Percentiles rank a stretch among this genome's conserved stretches.
phyloP scores from a whole-genome alignment of 176 grass and related monocot genomes.

The Typha latifolia region DNA sequence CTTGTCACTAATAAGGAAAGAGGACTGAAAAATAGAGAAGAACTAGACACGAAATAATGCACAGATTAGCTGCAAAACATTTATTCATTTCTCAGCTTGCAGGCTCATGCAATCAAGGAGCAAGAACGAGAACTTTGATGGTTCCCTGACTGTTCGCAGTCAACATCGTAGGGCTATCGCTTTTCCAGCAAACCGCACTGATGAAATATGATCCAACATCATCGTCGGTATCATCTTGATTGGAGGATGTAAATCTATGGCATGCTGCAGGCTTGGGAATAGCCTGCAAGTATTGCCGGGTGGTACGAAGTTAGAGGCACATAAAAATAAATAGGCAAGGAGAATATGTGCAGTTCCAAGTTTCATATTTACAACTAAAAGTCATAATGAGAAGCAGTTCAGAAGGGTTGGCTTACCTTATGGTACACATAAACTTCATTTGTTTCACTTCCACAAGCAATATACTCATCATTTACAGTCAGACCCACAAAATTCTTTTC shows the following conservation, averaged over 20 bases:
- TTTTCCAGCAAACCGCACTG: constrained; percentile 98
- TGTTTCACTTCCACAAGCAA: constrained; percentile 97
- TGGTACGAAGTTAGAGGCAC: neutral
- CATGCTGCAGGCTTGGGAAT: constrained; percentile 81
- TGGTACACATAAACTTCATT: constrained; percentile 97
- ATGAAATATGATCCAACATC: constrained; percentile 91
- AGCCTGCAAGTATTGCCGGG: constrained; percentile 36
- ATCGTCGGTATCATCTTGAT: constrained; percentile 65
- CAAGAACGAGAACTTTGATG: constrained; percentile 92
- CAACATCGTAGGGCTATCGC: constrained; percentile 92
- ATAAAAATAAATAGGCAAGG: no score
- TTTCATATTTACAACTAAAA: no score
- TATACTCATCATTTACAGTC: constrained; percentile 78
- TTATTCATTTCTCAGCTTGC: neutral
- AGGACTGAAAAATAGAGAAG: no score
- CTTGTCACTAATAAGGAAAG: no score
- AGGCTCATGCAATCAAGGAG: constrained; percentile 41
- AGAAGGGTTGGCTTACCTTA: constrained; percentile 48
- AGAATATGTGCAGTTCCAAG: no score
- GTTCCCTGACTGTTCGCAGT: constrained; percentile 97
- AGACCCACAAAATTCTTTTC: constrained; percentile 98
- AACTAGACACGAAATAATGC: no score
- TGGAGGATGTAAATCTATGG: constrained; percentile 78
- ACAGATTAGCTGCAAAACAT: no score
- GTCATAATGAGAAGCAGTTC: neutral